A percentile compares a stretch with the other conserved stretches of the same genome.
These are phyloP conservation scores for Kodamaea sp. DNA, from an alignment of 1,139 yeast species.

Conservation along the genomic window DNA sequence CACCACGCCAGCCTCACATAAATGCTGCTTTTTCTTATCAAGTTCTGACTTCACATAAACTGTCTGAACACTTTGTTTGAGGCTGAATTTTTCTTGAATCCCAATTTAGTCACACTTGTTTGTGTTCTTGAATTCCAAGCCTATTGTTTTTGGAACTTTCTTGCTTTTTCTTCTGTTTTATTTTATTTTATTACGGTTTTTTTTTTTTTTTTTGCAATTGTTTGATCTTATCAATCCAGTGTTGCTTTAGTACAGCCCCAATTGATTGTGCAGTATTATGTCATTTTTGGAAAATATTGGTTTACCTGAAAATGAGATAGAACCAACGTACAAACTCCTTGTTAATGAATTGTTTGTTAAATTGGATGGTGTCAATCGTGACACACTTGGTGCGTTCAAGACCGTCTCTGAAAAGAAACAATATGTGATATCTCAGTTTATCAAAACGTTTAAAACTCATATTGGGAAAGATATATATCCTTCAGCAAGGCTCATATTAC, in stretches of 20 bases:
- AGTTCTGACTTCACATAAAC: no score
- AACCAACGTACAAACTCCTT: slow-evolving; percentile 25
- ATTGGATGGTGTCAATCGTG: slow-evolving; percentile 28
- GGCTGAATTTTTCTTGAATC: no score
- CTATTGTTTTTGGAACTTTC: neutral
- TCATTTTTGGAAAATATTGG: slow-evolving; percentile 12
- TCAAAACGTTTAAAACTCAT: slow-evolving; percentile 56
- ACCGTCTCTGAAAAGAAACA: slow-evolving; percentile 31
- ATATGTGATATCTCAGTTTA: slow-evolving; percentile 41
- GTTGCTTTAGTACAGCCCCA: neutral
- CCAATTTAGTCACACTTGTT: no score
- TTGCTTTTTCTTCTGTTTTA: neutral
- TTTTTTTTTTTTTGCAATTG: neutral
- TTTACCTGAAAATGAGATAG: slow-evolving; percentile 10
- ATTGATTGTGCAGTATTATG: slow-evolving; percentile 4
- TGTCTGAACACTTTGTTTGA: no score
- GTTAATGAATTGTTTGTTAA: slow-evolving; percentile 32
- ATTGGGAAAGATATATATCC: slow-evolving; percentile 75
- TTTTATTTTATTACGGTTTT: neutral
- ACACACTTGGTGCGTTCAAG: slow-evolving; percentile 25
- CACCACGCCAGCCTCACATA: no score
- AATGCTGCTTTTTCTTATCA: no score
- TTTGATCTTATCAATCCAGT: neutral
- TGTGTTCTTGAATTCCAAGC: no score
- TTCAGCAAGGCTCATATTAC: slow-evolving; percentile 57